A percentile compares a stretch with the other conserved stretches of the same genome.
phyloP scores from a whole-genome alignment of 1,284 basidiomycete species.

The Cryptococcus sp. region DNA sequence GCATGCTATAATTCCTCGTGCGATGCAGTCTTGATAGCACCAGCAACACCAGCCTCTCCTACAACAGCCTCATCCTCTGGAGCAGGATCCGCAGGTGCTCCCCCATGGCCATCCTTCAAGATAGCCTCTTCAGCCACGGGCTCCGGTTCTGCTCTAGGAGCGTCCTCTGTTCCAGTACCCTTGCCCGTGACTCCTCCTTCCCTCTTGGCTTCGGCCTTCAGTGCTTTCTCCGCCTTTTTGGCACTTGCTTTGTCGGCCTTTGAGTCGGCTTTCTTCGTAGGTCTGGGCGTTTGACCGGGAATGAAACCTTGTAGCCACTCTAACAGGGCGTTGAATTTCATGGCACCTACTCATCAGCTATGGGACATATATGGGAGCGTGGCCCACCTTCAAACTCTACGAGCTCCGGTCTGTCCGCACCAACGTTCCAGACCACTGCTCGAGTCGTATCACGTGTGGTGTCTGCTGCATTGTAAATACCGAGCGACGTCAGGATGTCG shows the following conservation, averaged over 20 bases:
- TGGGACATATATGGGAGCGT: neutral
- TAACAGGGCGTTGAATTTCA: slow-evolving; percentile 47
- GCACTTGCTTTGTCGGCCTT: neutral
- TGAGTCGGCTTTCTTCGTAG: neutral
- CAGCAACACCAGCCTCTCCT: neutral
- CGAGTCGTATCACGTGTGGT: slow-evolving; percentile 32
- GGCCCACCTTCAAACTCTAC: slow-evolving; percentile 39
- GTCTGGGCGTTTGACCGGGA: neutral
- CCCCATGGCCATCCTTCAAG: neutral
- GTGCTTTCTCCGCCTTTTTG: neutral
- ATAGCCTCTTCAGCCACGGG: neutral
- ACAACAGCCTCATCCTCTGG: neutral
- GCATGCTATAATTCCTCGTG: neutral
- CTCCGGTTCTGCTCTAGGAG: neutral
- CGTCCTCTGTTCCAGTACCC: neutral
- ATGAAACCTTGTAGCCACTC: slow-evolving; percentile 35
- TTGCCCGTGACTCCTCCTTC: neutral
- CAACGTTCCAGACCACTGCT: slow-evolving; percentile 34
- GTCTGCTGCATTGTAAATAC: slow-evolving; percentile 24
- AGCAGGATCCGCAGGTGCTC: neutral
- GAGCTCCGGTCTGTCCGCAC: slow-evolving; percentile 14
- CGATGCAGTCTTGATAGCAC: neutral
- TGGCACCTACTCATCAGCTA: slow-evolving; percentile 22
- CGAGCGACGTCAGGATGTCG: slow-evolving; percentile 44
- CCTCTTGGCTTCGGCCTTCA: neutral